Evolutionary conservation across 768 basidiomycete genomes (phyloP).

Genomic region (Pleurotus tuber-regium): DNA sequence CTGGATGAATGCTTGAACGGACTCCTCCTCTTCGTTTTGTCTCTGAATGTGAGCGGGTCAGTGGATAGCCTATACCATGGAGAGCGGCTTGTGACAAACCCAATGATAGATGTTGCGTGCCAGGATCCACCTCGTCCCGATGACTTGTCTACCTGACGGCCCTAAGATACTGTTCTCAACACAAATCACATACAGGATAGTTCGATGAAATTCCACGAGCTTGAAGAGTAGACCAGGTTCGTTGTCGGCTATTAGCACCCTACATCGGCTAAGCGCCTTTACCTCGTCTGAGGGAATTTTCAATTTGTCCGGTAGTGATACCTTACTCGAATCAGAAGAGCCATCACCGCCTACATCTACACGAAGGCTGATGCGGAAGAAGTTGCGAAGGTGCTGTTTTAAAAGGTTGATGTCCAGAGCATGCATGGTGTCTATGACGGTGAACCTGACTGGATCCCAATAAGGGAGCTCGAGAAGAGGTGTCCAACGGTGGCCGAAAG

Average conservation of each 20-base stretch:
- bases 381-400: constrained; percentile 21
- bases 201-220: constrained; percentile 15
- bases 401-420: constrained; percentile 28
- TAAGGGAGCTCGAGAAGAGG: constrained; percentile 30
- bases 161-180: constrained; percentile 17
- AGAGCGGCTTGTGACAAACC: constrained; percentile 17
- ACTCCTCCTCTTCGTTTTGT: constrained; percentile 1
- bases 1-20: background rate
- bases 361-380: constrained; percentile 14
- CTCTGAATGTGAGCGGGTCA: background rate
- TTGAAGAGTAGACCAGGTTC: constrained; percentile 4
- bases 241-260: background rate
- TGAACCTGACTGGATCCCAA: constrained; percentile 27
- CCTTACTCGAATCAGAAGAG: background rate
- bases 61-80: background rate
- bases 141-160: constrained; percentile 12
- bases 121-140: constrained; percentile 23
- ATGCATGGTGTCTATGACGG: constrained; percentile 38
- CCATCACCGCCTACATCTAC: background rate
- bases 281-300: background rate
- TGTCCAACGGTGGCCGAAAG: constrained; percentile 26
- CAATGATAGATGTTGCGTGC: constrained; percentile 19
- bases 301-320: background rate
- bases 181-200: constrained; percentile 23
- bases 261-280: background rate